phyloP scores from a whole-genome alignment of 345 rosid genomes.

The Syzygium oleosum region DNA sequence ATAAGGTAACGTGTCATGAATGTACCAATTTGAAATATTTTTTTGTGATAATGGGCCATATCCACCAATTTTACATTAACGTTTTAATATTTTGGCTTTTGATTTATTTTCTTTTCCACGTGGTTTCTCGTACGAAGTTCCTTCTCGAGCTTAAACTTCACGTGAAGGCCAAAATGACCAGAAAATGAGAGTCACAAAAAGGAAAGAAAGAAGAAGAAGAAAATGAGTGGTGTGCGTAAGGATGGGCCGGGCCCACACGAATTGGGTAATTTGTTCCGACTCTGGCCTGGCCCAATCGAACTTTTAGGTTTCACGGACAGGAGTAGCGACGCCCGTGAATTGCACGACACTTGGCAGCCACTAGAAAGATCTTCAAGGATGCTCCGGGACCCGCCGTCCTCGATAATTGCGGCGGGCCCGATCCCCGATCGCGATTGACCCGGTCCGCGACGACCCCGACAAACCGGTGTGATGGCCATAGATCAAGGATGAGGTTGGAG shows the following conservation, averaged over 20 bases:
- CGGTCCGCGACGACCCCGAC: neutral
- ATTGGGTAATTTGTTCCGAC: neutral
- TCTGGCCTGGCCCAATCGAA: neutral
- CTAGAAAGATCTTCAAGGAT: neutral
- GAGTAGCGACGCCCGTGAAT: too few species aligned
- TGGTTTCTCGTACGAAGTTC: neutral
- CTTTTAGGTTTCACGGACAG: neutral
- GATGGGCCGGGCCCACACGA: neutral
- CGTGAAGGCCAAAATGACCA: neutral
- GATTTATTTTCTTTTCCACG: neutral
- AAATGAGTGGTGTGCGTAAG: neutral
- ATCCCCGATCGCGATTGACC: neutral
- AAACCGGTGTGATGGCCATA: too few species aligned
- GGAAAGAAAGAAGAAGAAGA: too few species aligned
- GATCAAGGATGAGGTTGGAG: neutral
- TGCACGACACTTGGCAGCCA: neutral
- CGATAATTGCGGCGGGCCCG: neutral
- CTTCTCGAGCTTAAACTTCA: neutral
- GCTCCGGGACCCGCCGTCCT: neutral
- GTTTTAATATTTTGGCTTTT: neutral
- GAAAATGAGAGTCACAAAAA: neutral
- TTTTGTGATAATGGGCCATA: neutral
- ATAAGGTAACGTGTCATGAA: neutral
- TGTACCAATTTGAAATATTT: accelerated
- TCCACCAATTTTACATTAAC: neutral